A percentile compares a stretch with the other conserved stretches of the same genome.
Evolutionary conservation across 257 asterid species (phyloP).

Genomic region (Solanum sejunctum): DNA sequence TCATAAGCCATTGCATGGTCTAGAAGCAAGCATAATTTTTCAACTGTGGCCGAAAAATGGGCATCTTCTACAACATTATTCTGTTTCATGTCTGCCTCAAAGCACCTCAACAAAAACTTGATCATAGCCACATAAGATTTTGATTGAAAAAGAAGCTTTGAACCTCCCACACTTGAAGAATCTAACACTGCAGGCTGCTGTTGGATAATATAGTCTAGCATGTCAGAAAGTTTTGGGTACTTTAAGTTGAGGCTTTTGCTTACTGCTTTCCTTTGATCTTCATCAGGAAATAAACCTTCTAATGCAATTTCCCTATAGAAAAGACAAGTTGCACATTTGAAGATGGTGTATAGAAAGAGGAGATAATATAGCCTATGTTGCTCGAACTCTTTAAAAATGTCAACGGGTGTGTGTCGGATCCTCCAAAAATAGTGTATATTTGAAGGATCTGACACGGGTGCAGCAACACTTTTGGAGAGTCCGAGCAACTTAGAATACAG

Average conservation of each 20-base stretch:
- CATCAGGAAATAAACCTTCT: conserved; percentile 90
- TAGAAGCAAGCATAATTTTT: conserved; percentile 53
- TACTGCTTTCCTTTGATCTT: conserved; percentile 42
- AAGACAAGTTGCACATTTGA: conserved; percentile 1
- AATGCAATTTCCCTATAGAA: conserved; percentile 82
- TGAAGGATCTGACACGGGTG: no score
- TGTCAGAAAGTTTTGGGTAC: conserved; percentile 72
- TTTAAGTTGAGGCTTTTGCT: conserved; percentile 23
- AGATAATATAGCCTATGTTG: neutral
- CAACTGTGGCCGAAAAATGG: conserved; percentile 36
- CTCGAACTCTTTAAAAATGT: no score
- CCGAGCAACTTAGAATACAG: neutral
- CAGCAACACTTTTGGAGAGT: no score
- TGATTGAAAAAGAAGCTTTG: conserved; percentile 57
- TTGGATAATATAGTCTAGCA: conserved; percentile 64
- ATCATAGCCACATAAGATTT: conserved; percentile 75
- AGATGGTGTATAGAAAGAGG: neutral
- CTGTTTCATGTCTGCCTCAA: conserved; percentile 60
- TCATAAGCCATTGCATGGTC: conserved; percentile 81
- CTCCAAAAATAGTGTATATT: no score
- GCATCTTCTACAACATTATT: conserved; percentile 27
- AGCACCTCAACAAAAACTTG: conserved; percentile 82
- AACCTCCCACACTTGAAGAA: conserved; percentile 33
- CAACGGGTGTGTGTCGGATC: no score
- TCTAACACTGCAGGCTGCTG: conserved; percentile 59